Percentiles rank a stretch among this genome's conserved stretches.
phyloP scores from a whole-genome alignment of 176 grass and related monocot species.

The Triticum aestivum region IWGSC_CS_RefSeq_v2.1 NC_057798.1:103359991-103360490 shows the following conservation, averaged over 20 bases:
- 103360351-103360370: background rate
- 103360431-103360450: no score
- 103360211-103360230: background rate
- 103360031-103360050: background rate
- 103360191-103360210: background rate
- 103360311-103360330: background rate
- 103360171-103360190: background rate
- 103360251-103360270: background rate
- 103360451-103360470: no score
- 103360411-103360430: no score
- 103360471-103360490: no score
- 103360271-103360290: background rate
- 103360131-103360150: background rate
- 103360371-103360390: background rate
- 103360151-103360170: background rate
- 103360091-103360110: background rate
- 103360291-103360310: background rate
- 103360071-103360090: background rate
- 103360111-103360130: background rate
- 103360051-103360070: background rate
- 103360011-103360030: background rate
- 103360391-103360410: background rate
- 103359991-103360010: constrained; percentile 13
- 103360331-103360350: background rate
- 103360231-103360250: background rate